Base-by-base conservation (phyloP, 2,329 filamentous ascomycete species). In the Alternaria postmessia region DNA sequence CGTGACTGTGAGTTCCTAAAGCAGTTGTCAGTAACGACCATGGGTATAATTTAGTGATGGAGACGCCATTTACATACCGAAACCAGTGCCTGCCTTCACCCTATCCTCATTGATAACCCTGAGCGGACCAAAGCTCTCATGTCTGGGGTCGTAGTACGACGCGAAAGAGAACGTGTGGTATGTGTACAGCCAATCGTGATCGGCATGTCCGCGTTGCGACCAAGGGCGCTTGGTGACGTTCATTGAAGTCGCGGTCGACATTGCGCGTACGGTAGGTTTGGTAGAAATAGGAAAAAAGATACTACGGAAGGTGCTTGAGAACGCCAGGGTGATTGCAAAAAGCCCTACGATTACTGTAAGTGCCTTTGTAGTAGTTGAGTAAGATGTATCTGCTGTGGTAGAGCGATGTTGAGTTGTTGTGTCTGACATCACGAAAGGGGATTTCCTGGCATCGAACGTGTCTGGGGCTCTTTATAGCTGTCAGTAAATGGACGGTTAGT, bases 51-150 rank as follows among this genome's bases (percentile, higher is more conserved):
- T 3, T 4, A 4, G 16, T 24, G 3, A 2, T 4, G 7, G n/a
- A 11, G 8, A 30, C 9, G 28, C 22, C 20, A 6, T 46, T 28
- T 38, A 51, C 60, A 12, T 54, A 57, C 60, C 92, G 80, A 96
- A 96, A 5, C 93, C 93, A 9, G 85, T 88, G 61, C 87, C 86
- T 28, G 89, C 82, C 71, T 87, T 86, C 34, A 96, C 92, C 34
- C 92, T 89, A 77, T 96, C 93, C 81, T 97, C 93, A 74, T 96
- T 96, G 72, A 96, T 88, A 39, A 96, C 92, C 57, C 93, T 88
- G 47, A 96, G 85, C 26, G 89, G 86, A 7, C 93, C 93, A 74
- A 91, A 96, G 64, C 86, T 84, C 46, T 85, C 85, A 80, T 88
- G 90, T 26, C 79, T 76, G 2, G 90, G 89, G 74, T 93, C 85